These are phyloP conservation scores for Ceratobasidium sp. DNA, from an alignment of 1,284 basidiomycete genomes.

Conservation along the genomic window DNA sequence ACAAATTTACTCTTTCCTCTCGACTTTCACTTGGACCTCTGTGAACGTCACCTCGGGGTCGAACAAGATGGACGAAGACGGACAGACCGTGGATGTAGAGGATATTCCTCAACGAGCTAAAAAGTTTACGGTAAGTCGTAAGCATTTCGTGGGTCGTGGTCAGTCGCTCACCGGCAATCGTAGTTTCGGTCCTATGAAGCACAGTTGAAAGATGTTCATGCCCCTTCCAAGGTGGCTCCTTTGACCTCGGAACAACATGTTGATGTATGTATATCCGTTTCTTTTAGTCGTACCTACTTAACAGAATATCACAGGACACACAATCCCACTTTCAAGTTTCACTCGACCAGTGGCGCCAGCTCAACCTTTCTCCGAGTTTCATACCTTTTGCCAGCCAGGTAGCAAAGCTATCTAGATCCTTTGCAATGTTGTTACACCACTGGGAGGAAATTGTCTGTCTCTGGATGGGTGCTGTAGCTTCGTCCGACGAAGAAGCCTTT, in stretches of 20 bases:
- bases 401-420: constrained; percentile 73
- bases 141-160: neutral
- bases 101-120: constrained; percentile 30
- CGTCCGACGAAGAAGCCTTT: constrained; percentile 69
- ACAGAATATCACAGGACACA: constrained; percentile 63
- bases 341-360: constrained; percentile 76
- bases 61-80: constrained; percentile 20
- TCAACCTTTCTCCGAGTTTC: constrained; percentile 83
- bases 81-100: constrained; percentile 14
- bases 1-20: constrained; percentile 33
- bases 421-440: constrained; percentile 85
- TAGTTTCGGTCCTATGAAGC: constrained; percentile 69
- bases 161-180: neutral
- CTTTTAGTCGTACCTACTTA: constrained; percentile 6
- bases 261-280: constrained; percentile 59
- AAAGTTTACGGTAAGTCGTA: constrained; percentile 38
- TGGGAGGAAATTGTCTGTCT: constrained; percentile 71
- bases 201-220: constrained; percentile 73
- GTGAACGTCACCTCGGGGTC: neutral
- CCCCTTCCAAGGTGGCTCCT: constrained; percentile 70
- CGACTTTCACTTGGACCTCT: constrained; percentile 12
- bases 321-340: constrained; percentile 77
- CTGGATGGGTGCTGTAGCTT: constrained; percentile 65
- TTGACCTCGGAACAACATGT: constrained; percentile 70
- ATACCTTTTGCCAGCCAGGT: constrained; percentile 72